Evolutionary conservation across 352 stramenopile species (phyloP), one percentile per base, ranked within the genome.

Genomic region (Pythium brassicae): DNA sequence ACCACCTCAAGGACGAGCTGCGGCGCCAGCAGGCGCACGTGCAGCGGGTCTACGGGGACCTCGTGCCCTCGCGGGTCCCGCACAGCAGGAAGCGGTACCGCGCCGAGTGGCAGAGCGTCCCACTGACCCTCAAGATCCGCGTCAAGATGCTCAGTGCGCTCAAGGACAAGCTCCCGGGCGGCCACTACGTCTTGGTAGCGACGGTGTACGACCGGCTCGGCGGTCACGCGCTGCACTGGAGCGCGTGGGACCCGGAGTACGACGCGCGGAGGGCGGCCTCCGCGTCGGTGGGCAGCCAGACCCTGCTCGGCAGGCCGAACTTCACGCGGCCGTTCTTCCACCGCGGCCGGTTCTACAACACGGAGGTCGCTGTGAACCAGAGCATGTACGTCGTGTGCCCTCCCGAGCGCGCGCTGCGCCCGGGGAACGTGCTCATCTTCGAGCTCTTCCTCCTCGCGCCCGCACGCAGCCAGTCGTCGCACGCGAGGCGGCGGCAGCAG

Each of bases 151-250:
- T 96, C 2, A 77, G 79, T 12, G 89, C 74, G 9, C 62, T 96
- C 20, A 95, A 96, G 57, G 83, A 96, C 58, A 94, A 92, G 32
- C 58, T 97, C 4, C 85, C 79, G 2, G 47, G 61, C 2, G 90
- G 88, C 0, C 66, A 80, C 2, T 97, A 97, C 54, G 80, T 90
- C 25, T 55, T 97, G 26, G 65, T 97, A 2, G 70, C 71, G 20
- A 96, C 86, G 15, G 71, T 96, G 55, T 94, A 92, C 47, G 87
- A 97, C 57, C 72, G 83, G 2, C 66, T 97, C 4, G 87, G 87
- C 10, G 90, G 90, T 2, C 69, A 87, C 37, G 73, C 79, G 19
- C 62, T 96, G 35, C 69, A 86, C 29, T 97, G 84, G 84, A 88
- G 66, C 26, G 73, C 75, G 19, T 85, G 69, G 74, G 77, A 86